Conservation (phyloP, 163 green algal species). For the Prototheca cutis region DNA sequence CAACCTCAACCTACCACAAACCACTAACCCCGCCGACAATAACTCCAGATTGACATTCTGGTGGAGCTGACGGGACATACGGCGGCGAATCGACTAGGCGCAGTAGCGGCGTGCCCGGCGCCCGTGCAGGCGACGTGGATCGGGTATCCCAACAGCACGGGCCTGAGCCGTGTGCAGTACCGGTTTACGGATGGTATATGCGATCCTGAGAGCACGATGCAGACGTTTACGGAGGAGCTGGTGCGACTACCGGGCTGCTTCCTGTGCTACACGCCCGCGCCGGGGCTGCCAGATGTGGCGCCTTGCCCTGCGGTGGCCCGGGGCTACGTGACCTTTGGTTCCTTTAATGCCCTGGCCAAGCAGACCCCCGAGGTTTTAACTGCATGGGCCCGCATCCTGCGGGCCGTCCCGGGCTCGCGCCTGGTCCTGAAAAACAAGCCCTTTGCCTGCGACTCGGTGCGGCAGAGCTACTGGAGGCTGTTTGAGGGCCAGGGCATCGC, state of each 20-base stretch:
- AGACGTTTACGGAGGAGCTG: constrained; percentile 68
- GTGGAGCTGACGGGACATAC: constrained; percentile 96
- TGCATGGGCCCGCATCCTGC: constrained; percentile 65
- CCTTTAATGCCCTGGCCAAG: constrained; percentile 97
- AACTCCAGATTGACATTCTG: constrained; percentile 70
- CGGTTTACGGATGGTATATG: constrained; percentile 80
- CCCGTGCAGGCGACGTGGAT: constrained; percentile 94
- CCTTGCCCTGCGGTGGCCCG: constrained; percentile 55
- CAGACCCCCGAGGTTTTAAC: constrained; percentile 73
- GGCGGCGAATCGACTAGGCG: constrained; percentile 86
- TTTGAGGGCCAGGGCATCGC: constrained; percentile 29
- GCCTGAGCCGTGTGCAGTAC: constrained; percentile 79
- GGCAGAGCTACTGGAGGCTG: constrained; percentile 28
- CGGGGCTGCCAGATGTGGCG: constrained; percentile 63
- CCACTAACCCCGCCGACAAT: too few species aligned
- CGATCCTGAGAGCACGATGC: constrained; percentile 66
- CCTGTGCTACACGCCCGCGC: constrained; percentile 89
- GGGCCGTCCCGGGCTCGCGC: constrained; percentile 54
- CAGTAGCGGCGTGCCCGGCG: constrained; percentile 66
- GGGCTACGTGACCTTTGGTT: constrained; percentile 92
- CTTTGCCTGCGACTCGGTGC: constrained; percentile 63
- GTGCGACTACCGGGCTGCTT: constrained; percentile 85
- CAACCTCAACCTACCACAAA: too few species aligned
- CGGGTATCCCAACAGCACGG: constrained; percentile 95
- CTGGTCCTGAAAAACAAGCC: constrained; percentile 96